Base-by-base conservation (phyloP, 257 asterid species). In the Coffea canephora region DNA sequence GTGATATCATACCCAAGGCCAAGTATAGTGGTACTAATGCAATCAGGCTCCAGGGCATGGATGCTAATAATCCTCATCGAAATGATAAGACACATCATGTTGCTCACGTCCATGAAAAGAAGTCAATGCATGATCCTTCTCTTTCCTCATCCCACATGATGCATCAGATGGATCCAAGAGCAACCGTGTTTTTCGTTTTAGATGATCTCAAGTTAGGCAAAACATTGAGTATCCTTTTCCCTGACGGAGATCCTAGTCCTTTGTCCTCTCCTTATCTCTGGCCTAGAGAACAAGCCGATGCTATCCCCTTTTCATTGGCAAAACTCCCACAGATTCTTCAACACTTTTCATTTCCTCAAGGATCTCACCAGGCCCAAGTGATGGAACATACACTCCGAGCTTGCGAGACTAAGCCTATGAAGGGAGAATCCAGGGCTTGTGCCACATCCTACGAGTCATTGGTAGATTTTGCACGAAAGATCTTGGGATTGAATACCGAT, bases 131-230 rank as follows among this genome's bases (percentile, higher is more conserved):
- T 16, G 49, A 36, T 21, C 91, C 79, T 76, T 69, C 84, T 18
- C 88, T 84, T 59, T 82, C 91, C 12, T 77, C 89, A 27, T 85
- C 91, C 13, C 92, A 86, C 74, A 77, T 31, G 81, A 82, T 85
- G 87, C 83, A 87, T 77, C 92, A 91, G 81, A 82, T 87, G 82
- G 94, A 91, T 84, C 88, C 95, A 54, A 76, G 90, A 13, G 73
- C 86, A 0, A 77, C 85, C 25, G 95, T 91, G 69, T 91, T 94
- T 91, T 92, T 92, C 89, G 76, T 79, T 8, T 61, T 82, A 9
- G 90, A 90, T 11, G 92, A 91, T 79, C 89, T 92, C 11, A 86
- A 83, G 78, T 5, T 23, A 39, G 96, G 93, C 8, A 88, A 88
- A 79, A 76, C 84, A 15, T 80, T 94, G 34, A 86, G 87, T 6